These are phyloP conservation scores for Prunus persica DNA, from an alignment of 306 rosid genomes.

Conservation along the genomic window DNA sequence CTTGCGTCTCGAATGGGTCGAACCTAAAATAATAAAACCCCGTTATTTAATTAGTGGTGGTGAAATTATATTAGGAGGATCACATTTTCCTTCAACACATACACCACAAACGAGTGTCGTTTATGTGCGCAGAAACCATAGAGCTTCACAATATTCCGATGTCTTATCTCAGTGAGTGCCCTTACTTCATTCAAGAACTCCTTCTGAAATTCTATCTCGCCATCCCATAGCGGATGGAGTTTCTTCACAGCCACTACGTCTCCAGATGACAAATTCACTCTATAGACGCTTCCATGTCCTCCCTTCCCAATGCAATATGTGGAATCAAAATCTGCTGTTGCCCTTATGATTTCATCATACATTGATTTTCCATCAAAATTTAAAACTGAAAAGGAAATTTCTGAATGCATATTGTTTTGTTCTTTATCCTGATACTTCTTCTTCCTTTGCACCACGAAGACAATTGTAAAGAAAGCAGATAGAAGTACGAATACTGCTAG, in stretches of 20 bases:
- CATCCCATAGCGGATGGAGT: not conserved
- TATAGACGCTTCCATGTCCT: constrained; percentile 13
- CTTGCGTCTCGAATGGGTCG: too few relatives aligned
- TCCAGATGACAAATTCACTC: not conserved
- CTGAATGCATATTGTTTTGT: not conserved
- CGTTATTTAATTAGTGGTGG: too few relatives aligned
- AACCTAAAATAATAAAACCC: too few relatives aligned
- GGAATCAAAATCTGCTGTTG: constrained; percentile 4
- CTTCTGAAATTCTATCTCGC: not conserved
- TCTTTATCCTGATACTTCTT: not conserved
- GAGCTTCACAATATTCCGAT: constrained; percentile 17
- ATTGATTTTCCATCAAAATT: constrained; percentile 1
- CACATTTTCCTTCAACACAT: too few relatives aligned
- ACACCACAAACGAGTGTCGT: too few relatives aligned
- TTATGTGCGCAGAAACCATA: constrained; percentile 7
- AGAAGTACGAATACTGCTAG: not conserved
- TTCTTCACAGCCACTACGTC: constrained; percentile 16
- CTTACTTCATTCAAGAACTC: constrained; percentile 18
- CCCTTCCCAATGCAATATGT: constrained; percentile 14
- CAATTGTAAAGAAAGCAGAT: not conserved
- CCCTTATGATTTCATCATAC: constrained; percentile 2
- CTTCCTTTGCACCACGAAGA: not conserved
- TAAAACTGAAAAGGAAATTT: not conserved
- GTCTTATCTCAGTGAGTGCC: constrained; percentile 12
- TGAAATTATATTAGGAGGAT: too few relatives aligned